Conservation (phyloP, 2,329 filamentous ascomycete genomes). For the Aaosphaeria arxii region DNA sequence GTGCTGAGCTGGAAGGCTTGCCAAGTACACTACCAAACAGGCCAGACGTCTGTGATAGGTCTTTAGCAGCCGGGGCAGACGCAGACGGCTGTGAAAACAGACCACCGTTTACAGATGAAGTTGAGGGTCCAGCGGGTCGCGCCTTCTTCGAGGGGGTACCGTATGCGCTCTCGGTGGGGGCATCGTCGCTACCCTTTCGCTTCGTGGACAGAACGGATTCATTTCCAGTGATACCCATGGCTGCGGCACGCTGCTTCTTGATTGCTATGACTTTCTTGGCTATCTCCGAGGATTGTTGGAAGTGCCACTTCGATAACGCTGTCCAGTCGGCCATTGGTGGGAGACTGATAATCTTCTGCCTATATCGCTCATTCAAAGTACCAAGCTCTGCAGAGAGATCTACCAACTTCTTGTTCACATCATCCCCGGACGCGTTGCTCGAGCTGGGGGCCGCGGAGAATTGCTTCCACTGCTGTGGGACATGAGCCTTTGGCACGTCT, state of each 20-base stretch:
- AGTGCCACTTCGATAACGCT: conserved; percentile 27
- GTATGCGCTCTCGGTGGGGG: not conserved
- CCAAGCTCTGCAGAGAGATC: conserved; percentile 20
- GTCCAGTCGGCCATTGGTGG: conserved; percentile 27
- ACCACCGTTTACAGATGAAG: not conserved
- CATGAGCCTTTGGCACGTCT: conserved; percentile 18
- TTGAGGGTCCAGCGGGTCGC: conserved; percentile 5
- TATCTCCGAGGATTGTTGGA: conserved; percentile 21
- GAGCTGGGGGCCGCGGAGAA: conserved; percentile 1
- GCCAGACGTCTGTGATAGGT: conserved; percentile 1
- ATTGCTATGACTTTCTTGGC: conserved; percentile 24
- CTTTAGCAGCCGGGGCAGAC: not conserved
- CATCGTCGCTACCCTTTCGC: conserved; percentile 10
- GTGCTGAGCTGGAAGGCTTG: not conserved
- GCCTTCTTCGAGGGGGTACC: conserved; percentile 21
- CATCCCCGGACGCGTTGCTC: conserved; percentile 8
- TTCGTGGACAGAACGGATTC: conserved; percentile 32
- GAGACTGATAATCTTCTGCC: conserved; percentile 20
- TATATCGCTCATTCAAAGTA: conserved; percentile 24
- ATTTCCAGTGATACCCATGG: conserved; percentile 28
- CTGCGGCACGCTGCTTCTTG: conserved; percentile 26
- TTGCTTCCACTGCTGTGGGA: conserved; percentile 22
- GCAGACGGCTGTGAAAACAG: not conserved
- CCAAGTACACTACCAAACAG: conserved; percentile 1
- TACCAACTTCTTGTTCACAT: conserved; percentile 11